Conservation (phyloP, 176 grass and related monocot genomes). For the Pontederia crassipes region DNA sequence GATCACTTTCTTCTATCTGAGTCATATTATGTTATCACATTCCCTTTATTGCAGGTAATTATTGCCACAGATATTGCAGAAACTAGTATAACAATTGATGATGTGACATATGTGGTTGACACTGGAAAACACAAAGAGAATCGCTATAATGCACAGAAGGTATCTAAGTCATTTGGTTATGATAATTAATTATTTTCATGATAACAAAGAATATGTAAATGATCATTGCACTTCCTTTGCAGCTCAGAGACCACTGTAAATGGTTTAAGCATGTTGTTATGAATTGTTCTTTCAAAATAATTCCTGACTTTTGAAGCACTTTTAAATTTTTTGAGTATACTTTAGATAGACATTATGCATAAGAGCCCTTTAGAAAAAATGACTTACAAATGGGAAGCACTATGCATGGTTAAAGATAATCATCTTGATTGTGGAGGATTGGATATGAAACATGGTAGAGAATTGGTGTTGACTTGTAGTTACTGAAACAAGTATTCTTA, state of each 20-base stretch:
- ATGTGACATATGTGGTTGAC: conserved; percentile 93
- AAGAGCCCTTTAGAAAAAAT: no score
- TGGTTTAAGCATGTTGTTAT: no score
- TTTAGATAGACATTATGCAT: no score
- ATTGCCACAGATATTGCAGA: conserved; percentile 97
- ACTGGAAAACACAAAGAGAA: conserved; percentile 96
- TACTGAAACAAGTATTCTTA: background rate
- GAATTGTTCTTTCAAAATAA: no score
- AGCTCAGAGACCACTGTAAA: no score
- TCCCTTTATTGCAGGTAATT: conserved; percentile 67
- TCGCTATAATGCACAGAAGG: conserved; percentile 94
- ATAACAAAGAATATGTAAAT: background rate
- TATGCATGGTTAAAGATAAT: no score
- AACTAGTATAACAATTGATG: conserved; percentile 99
- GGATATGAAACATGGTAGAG: no score
- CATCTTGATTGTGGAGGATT: no score
- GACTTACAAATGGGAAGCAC: no score
- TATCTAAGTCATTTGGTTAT: conserved; percentile 2
- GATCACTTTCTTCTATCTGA: background rate
- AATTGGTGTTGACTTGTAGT: no score
- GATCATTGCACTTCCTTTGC: background rate
- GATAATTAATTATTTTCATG: background rate
- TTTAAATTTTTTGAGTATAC: no score
- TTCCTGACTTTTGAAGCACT: no score
- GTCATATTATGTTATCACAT: background rate